A percentile compares a stretch with the other conserved stretches of the same genome.
phyloP scores from a whole-genome alignment of 805 yeast genomes.

The Priceomyces medius region DNA sequence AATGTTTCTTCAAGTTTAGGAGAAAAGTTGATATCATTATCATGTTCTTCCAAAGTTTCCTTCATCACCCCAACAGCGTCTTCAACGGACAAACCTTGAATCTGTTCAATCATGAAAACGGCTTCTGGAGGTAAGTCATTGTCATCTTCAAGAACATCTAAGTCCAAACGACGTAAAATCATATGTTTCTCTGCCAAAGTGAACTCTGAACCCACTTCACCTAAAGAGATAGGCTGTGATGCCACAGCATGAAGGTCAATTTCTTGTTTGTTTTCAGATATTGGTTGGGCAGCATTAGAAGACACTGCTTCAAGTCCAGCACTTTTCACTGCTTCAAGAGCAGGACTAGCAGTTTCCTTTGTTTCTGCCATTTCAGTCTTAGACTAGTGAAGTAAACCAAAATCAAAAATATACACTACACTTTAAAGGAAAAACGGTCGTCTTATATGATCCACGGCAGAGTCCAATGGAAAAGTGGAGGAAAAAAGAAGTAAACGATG shows the following conservation, averaged over 20 bases:
- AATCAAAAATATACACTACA: too few relatives aligned
- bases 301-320: background rate
- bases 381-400: too few relatives aligned
- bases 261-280: constrained; percentile 6
- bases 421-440: too few relatives aligned
- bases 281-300: background rate
- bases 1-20: constrained; percentile 8
- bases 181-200: constrained; percentile 6
- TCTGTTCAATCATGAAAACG: constrained; percentile 18
- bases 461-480: too few relatives aligned
- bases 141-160: constrained; percentile 6
- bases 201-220: constrained; percentile 7
- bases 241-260: constrained; percentile 7
- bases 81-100: constrained; percentile 18
- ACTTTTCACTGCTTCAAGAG: too few relatives aligned
- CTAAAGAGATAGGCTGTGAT: constrained; percentile 7
- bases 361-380: too few relatives aligned
- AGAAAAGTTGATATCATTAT: constrained; percentile 35
- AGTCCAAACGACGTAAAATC: constrained; percentile 5
- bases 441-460: too few relatives aligned
- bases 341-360: too few relatives aligned
- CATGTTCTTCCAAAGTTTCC: constrained; percentile 26
- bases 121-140: constrained; percentile 6
- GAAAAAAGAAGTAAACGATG: too few relatives aligned
- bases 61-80: constrained; percentile 29